phyloP scores from a whole-genome alignment of 768 basidiomycete species.

The Boletus bicolor region DNA sequence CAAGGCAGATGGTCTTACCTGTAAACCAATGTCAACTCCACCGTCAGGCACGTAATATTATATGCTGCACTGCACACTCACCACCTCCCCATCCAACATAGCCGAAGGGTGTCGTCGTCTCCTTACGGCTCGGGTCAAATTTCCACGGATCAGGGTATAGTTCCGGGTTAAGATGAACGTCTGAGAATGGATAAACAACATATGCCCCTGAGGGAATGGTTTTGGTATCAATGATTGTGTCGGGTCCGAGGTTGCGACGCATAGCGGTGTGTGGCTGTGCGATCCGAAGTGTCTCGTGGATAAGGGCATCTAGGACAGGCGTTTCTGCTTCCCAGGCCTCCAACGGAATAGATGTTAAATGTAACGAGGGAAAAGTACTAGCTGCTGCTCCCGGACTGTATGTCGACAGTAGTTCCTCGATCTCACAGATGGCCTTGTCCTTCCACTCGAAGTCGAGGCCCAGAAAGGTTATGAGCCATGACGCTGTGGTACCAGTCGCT shows the following conservation, averaged over 20 bases:
- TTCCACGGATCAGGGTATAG: slow-evolving; percentile 76
- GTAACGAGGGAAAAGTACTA: slow-evolving; percentile 37
- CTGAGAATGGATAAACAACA: slow-evolving; percentile 76
- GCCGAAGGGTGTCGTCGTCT: slow-evolving; percentile 48
- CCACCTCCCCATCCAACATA: slow-evolving; percentile 83
- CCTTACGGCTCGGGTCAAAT: slow-evolving; percentile 62
- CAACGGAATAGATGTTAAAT: slow-evolving; percentile 59
- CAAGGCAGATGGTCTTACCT: slow-evolving; percentile 75
- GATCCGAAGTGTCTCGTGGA: slow-evolving; percentile 73
- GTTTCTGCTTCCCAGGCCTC: slow-evolving; percentile 68
- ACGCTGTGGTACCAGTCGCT: slow-evolving; percentile 77
- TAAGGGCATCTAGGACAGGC: slow-evolving; percentile 68
- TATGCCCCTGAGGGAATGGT: slow-evolving; percentile 71
- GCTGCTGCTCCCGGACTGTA: slow-evolving; percentile 31
- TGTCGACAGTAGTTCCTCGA: slow-evolving; percentile 51
- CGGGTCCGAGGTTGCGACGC: slow-evolving; percentile 75
- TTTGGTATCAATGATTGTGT: slow-evolving; percentile 65
- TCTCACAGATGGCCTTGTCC: slow-evolving; percentile 55
- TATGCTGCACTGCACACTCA: slow-evolving; percentile 36
- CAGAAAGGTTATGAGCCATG: slow-evolving; percentile 73
- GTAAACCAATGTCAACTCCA: slow-evolving; percentile 11
- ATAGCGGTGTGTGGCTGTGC: slow-evolving; percentile 80
- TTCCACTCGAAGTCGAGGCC: slow-evolving; percentile 67
- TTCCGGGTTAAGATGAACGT: slow-evolving; percentile 69
- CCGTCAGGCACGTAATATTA: slow-evolving; percentile 17